Evolutionary conservation across 495 filamentous ascomycete species (phyloP), one percentile per base, ranked within the genome.

Genomic region (Podospora pseudoanserina): DNA sequence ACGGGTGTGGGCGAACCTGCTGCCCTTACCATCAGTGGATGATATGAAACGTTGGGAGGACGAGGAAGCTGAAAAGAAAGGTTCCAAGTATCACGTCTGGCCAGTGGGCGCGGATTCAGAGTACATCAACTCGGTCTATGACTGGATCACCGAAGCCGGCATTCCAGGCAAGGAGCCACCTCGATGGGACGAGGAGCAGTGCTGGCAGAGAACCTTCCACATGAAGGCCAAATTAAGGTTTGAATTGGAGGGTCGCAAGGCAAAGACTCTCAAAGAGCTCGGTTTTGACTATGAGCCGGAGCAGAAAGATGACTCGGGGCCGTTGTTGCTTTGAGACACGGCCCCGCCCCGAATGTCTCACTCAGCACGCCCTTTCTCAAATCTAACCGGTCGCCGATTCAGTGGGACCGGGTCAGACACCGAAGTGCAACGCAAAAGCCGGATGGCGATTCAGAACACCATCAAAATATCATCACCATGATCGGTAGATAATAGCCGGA

Each of bases 91-190:
- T 5, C 81, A 97, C 27, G 82, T 83, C 2, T 95, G 88, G 73
- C 90, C 92, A 0, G 82, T 85, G 63, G 78, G 78, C 7, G 79
- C 69, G 61, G 94, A 97, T 76, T 90, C 86, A 0, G 83, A 89
- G 11, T 96, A 96, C 67, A 86, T 97, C 73, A 93, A 96, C 72
- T 77, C 82, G 64, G 65, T 94, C 9, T 81, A 89, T 67, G 83
- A 86, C 18, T 90, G 89, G 88, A 83, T 89, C 0, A 49, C 71
- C 6, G 69, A 71, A 57, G 88, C 89, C 4, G 68, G 64, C 1
- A 72, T 65, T 3, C 56, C 62, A 1, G 88, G 89, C 11, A 93
- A 93, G 74, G 75, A 79, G 65, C 87, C 88, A 23, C 86, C 87
- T 44, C 79, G 74, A 30, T 97, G 93, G 92, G 84, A 84, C 13